phyloP scores from a whole-genome alignment of 768 basidiomycete genomes.

The Boletus vermiculosoides region DNA sequence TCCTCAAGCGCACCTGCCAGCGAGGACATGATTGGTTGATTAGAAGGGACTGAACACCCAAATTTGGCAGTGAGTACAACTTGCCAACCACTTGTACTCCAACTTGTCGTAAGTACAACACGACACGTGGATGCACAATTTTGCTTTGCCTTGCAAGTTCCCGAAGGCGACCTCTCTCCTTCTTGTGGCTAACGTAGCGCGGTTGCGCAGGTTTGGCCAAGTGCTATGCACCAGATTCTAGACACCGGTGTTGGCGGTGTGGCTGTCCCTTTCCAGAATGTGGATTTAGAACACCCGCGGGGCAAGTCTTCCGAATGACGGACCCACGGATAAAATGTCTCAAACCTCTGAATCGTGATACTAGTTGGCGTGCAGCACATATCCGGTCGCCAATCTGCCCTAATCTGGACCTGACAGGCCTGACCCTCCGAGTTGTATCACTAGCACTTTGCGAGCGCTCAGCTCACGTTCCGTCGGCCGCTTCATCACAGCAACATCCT shows the following conservation, averaged over 20 bases:
- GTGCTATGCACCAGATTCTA: slow-evolving; percentile 4
- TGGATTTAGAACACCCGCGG: neutral
- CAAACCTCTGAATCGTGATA: slow-evolving; percentile 23
- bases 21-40: slow-evolving; percentile 48
- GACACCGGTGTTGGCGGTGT: neutral
- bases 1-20: slow-evolving; percentile 56
- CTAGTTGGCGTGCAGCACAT: slow-evolving; percentile 14
- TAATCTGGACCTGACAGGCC: neutral
- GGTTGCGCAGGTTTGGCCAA: neutral
- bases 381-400: neutral
- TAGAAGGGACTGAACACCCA: neutral
- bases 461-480: neutral
- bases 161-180: neutral
- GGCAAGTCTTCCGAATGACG: neutral
- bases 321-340: neutral
- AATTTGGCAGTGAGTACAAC: slow-evolving; percentile 8
- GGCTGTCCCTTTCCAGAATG: slow-evolving; percentile 24
- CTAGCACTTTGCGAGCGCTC: neutral
- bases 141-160: neutral
- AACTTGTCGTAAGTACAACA: neutral
- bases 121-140: neutral
- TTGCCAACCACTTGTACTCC: neutral
- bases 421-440: neutral
- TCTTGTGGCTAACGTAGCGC: neutral
- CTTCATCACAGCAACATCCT: slow-evolving; percentile 27